phyloP scores from a whole-genome alignment of 2,329 filamentous ascomycete species.

The Dactylonectria estremocensis region DNA sequence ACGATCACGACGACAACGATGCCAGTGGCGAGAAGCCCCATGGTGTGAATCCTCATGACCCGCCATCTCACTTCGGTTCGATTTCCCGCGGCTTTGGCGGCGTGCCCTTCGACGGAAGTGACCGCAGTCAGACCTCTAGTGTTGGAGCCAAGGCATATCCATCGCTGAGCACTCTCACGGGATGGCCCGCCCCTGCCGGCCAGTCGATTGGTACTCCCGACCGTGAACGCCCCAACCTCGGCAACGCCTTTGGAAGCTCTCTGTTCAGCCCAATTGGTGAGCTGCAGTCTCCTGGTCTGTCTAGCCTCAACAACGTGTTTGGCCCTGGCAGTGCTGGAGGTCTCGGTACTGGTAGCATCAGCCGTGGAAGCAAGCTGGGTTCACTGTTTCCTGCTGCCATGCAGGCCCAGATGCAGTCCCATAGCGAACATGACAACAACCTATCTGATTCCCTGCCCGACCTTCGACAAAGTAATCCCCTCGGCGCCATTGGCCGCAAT shows the following conservation, averaged over 20 bases:
- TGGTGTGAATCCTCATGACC: constrained; percentile 58
- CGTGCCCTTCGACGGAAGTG: constrained; percentile 78
- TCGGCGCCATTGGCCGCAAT: constrained; percentile 78
- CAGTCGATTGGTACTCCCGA: constrained; percentile 78
- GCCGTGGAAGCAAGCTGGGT: constrained; percentile 85
- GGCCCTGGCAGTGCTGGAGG: constrained; percentile 71
- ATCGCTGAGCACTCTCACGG: constrained; percentile 72
- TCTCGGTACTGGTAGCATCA: constrained; percentile 75
- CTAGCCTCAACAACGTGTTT: constrained; percentile 79
- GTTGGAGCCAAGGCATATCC: constrained; percentile 83
- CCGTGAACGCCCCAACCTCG: constrained; percentile 71
- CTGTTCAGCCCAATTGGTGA: constrained; percentile 85
- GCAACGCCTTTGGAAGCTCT: constrained; percentile 80
- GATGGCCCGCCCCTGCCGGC: constrained; percentile 71
- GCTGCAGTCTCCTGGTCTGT: constrained; percentile 81
- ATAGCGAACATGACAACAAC: constrained; percentile 74
- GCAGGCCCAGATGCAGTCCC: constrained; percentile 89
- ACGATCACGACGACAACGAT: constrained; percentile 75
- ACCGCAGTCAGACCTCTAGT: constrained; percentile 94
- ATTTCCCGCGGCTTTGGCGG: constrained; percentile 66
- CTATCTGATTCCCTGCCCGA: constrained; percentile 72
- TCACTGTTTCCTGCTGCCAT: constrained; percentile 90
- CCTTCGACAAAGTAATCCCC: constrained; percentile 72
- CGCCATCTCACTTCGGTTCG: constrained; percentile 67
- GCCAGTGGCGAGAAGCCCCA: constrained; percentile 63